Conservation (phyloP, 2,329 filamentous ascomycete species). For the Neofusicoccum ribis region DNA sequence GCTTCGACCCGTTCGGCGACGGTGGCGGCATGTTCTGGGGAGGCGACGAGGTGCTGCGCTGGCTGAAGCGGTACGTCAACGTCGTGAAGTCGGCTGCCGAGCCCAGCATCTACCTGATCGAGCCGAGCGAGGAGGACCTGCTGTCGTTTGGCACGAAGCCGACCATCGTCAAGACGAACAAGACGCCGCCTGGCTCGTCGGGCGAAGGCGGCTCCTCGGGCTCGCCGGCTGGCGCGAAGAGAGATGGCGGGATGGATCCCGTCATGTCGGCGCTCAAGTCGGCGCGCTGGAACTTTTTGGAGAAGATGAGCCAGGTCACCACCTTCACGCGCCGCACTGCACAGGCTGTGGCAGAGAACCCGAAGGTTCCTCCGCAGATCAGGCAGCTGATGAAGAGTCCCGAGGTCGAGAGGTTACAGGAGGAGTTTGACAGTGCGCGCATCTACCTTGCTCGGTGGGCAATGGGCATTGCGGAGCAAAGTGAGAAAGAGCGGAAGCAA, state of each 20-base stretch:
- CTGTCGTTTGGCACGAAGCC: conserved; percentile 72
- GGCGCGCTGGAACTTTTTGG: conserved; percentile 92
- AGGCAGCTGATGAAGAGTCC: conserved; percentile 82
- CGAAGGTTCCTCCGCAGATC: conserved; percentile 85
- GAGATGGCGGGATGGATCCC: conserved; percentile 82
- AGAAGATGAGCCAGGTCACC: conserved; percentile 95
- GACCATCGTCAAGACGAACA: conserved; percentile 42
- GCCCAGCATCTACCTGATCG: conserved; percentile 85
- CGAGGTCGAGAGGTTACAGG: conserved; percentile 90
- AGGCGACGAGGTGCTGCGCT: conserved; percentile 89
- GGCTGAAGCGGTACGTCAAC: conserved; percentile 80
- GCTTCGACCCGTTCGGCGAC: conserved; percentile 86
- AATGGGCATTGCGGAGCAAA: conserved; percentile 98
- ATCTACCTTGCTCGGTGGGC: conserved; percentile 96
- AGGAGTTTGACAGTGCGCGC: conserved; percentile 95
- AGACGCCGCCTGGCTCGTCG: conserved; percentile 22
- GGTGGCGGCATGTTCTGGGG: conserved; percentile 93
- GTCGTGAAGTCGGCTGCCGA: conserved; percentile 85
- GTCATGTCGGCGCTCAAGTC: conserved; percentile 93
- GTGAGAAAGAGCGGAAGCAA: conserved; percentile 80
- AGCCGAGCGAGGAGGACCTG: conserved; percentile 82
- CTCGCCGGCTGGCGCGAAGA: conserved; percentile 24
- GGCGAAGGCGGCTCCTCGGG: conserved; percentile 29
- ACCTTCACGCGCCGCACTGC: conserved; percentile 92
- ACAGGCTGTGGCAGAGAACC: conserved; percentile 88